phyloP scores from a whole-genome alignment of 768 basidiomycete species.

The Mrakia gelida region DNA sequence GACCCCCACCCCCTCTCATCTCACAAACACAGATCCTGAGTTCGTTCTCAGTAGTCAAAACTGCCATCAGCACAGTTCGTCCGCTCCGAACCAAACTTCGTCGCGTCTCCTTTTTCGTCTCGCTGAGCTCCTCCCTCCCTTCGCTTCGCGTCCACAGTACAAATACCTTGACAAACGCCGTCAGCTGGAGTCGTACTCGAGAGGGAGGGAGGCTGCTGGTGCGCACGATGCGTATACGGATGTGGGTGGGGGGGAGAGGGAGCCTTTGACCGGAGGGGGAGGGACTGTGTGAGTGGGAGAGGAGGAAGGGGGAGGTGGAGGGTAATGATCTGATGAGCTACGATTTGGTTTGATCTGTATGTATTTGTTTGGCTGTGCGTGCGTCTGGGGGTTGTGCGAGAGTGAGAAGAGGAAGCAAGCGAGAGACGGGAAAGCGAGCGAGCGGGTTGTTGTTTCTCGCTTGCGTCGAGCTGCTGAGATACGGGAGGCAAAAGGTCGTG shows the following conservation, averaged over 20 bases:
- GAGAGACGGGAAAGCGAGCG: too few relatives aligned
- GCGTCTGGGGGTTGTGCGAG: neutral
- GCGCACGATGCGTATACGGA: neutral
- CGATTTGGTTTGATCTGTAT: neutral
- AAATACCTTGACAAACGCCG: constrained; percentile 14
- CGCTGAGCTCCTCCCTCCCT: neutral
- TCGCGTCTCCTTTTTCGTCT: too few relatives aligned
- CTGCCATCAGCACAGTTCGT: neutral
- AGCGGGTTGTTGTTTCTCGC: too few relatives aligned
- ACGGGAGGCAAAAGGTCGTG: too few relatives aligned
- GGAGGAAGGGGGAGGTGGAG: too few relatives aligned
- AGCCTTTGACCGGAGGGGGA: neutral
- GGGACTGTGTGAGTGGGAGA: neutral
- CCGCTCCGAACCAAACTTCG: neutral
- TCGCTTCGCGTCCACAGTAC: neutral
- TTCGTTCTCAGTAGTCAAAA: constrained; percentile 73
- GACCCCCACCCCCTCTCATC: neutral
- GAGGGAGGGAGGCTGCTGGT: neutral
- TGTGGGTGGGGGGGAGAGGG: neutral
- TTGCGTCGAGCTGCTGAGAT: too few relatives aligned
- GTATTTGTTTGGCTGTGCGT: too few relatives aligned
- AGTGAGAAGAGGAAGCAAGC: too few relatives aligned
- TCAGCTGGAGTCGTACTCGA: neutral
- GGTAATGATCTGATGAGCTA: neutral
- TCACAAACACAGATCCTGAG: constrained; percentile 56